Evolutionary conservation across 768 basidiomycete genomes (phyloP), one percentile per base, ranked within the genome.

Genomic region (Dioszegia crocea): DNA sequence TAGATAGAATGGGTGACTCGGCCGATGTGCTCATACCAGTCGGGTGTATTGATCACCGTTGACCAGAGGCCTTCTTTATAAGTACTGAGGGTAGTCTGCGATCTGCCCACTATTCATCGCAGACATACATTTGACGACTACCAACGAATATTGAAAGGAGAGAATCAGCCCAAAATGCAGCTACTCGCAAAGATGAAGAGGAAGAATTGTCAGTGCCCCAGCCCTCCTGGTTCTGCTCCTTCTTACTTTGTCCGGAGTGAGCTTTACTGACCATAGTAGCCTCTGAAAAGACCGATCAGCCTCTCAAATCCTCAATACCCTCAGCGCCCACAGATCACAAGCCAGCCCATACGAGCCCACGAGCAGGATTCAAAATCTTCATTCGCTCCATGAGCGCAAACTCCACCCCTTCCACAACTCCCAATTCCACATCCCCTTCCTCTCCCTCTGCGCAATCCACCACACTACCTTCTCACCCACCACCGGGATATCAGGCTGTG

Each of bases 141-240:
- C n/a, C n/a, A n/a, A n/a, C n/a, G n/a, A n/a, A n/a, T n/a, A n/a
- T n/a, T n/a, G n/a, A n/a, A n/a, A n/a, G n/a, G n/a, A n/a, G n/a
- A n/a, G n/a, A n/a, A n/a, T n/a, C n/a, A n/a, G n/a, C n/a, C n/a
- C n/a, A 23, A 16, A 14, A 53, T 53, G 51, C 51, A 53, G 23
- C 23, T 53, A 27, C 17, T 53, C 2, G 51, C 49, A 9, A 51
- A 40, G 51, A 53, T 40, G 24, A 53, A 41, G 38, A 2, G 51
- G 39, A 53, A 53, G 19, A 40, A 53, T 29, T 53, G 51, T 53
- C 27, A 40, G 47, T 46, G 4, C 9, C 9, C 45, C 26, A 6
- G 8, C 26, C 9, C 45, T 24, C 40, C 16, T 6, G 8, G n/a
- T 45, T 10, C 44, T 23, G n/a, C 17, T 21, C 4, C 2, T 5